A percentile compares a stretch with the other conserved stretches of the same genome.
Conservation (phyloP, 352 stramenopile species). For the Globisporangium splendens region DNA sequence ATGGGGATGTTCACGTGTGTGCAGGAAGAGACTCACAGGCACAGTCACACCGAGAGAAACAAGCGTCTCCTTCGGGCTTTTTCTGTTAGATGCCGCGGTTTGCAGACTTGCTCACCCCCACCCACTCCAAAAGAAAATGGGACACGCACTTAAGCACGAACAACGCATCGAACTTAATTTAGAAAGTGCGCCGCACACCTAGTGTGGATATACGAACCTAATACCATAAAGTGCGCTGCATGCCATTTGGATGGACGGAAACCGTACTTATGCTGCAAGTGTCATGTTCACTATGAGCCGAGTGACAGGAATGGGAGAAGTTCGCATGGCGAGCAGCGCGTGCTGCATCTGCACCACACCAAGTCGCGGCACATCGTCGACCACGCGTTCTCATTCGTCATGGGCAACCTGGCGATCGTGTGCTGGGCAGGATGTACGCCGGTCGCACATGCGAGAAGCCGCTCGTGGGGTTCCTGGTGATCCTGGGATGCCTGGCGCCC, state of each 20-base stretch:
- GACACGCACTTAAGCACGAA: neutral
- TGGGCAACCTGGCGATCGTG: constrained; percentile 32
- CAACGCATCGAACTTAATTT: neutral
- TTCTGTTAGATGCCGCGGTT: neutral
- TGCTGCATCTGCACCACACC: constrained; percentile 11
- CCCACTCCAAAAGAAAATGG: neutral
- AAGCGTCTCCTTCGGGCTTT: too few species aligned
- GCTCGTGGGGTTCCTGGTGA: constrained; percentile 24
- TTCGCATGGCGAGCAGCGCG: neutral
- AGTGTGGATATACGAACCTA: neutral
- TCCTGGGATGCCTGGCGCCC: constrained; percentile 27
- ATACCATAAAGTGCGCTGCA: neutral
- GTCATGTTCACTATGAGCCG: too few species aligned
- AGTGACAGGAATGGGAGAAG: too few species aligned
- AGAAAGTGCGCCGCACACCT: too few species aligned
- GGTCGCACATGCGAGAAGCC: constrained; percentile 24
- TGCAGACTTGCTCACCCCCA: neutral
- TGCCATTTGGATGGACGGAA: too few species aligned
- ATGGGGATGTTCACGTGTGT: neutral
- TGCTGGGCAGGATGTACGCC: constrained; percentile 23
- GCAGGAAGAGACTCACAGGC: neutral
- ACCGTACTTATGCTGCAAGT: too few species aligned
- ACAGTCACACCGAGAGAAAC: neutral
- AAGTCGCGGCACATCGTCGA: constrained; percentile 29
- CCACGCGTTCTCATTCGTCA: constrained; percentile 32